These are phyloP conservation scores for Apiotrichum mycotoxinovorans DNA, from an alignment of 1,284 basidiomycete genomes.

Conservation along the genomic window DNA sequence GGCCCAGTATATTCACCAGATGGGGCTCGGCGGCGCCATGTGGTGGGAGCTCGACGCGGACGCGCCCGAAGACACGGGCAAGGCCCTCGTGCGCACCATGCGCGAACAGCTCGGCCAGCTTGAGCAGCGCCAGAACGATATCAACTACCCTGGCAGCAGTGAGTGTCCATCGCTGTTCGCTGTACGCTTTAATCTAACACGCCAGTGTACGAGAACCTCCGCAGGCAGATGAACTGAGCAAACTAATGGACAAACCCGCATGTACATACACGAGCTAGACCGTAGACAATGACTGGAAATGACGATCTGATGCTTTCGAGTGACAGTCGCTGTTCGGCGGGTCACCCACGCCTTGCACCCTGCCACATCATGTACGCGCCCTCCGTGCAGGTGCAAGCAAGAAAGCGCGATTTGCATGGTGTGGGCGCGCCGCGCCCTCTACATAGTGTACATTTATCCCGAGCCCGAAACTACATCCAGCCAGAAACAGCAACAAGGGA, in stretches of 20 bases:
- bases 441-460: not conserved
- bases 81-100: slow-evolving; percentile 34
- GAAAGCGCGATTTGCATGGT: not conserved
- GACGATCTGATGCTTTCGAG: not conserved
- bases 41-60: slow-evolving; percentile 62
- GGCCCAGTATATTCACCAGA: slow-evolving; percentile 65
- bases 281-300: not conserved
- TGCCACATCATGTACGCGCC: too few relatives aligned
- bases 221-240: slow-evolving; percentile 16
- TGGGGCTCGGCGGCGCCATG: slow-evolving; percentile 70
- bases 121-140: slow-evolving; percentile 37
- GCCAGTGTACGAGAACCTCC: slow-evolving; percentile 23
- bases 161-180: slow-evolving; percentile 17
- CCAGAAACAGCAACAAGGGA: not conserved
- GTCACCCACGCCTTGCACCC: too few relatives aligned
- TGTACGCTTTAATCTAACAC: not conserved
- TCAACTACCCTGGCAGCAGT: slow-evolving; percentile 43
- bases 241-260: not conserved
- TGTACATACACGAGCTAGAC: not conserved
- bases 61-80: slow-evolving; percentile 26
- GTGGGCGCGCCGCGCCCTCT: not conserved
- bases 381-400: not conserved
- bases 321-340: too few relatives aligned
- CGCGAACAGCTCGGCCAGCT: slow-evolving; percentile 34
- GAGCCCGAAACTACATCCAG: not conserved